Conservation (phyloP, 371 early-diverging fungal species). For the Cladochytrium tenue region DNA sequence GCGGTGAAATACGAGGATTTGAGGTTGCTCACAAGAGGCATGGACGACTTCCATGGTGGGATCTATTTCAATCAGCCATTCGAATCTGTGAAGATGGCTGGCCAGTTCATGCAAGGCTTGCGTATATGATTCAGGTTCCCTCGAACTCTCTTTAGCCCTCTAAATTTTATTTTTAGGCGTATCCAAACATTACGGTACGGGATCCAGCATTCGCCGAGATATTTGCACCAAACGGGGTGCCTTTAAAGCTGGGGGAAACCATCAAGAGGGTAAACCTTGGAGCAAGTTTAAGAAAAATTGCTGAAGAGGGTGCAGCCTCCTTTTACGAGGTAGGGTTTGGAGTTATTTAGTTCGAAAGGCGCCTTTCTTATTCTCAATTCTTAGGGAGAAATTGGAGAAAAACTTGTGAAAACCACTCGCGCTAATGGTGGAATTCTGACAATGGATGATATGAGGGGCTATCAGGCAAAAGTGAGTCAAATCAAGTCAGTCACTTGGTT, state of each 20-base stretch:
- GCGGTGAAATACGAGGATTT: slow-evolving; percentile 87
- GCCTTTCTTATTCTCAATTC: no score
- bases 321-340: slow-evolving; percentile 73
- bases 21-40: slow-evolving; percentile 76
- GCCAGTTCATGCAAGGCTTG: slow-evolving; percentile 57
- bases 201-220: slow-evolving; percentile 51
- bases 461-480: slow-evolving; percentile 61
- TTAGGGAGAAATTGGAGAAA: slow-evolving; percentile 80
- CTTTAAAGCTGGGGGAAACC: slow-evolving; percentile 68
- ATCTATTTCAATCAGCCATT: slow-evolving; percentile 82
- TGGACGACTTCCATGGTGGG: slow-evolving; percentile 85
- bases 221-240: slow-evolving; percentile 71
- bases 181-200: slow-evolving; percentile 31
- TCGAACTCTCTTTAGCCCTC: neutral
- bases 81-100: slow-evolving; percentile 81
- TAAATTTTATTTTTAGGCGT: no score
- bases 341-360: slow-evolving; percentile 13
- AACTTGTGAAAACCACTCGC: slow-evolving; percentile 69
- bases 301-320: slow-evolving; percentile 75
- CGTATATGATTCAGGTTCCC: slow-evolving; percentile 10
- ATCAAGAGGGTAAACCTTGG: slow-evolving; percentile 76
- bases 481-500: no score
- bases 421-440: slow-evolving; percentile 81
- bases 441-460: slow-evolving; percentile 73
- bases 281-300: slow-evolving; percentile 77